A percentile compares a stretch with the other conserved stretches of the same genome.
Conservation (phyloP, 2,329 filamentous ascomycete genomes). For the Microascus cirrosus region DNA sequence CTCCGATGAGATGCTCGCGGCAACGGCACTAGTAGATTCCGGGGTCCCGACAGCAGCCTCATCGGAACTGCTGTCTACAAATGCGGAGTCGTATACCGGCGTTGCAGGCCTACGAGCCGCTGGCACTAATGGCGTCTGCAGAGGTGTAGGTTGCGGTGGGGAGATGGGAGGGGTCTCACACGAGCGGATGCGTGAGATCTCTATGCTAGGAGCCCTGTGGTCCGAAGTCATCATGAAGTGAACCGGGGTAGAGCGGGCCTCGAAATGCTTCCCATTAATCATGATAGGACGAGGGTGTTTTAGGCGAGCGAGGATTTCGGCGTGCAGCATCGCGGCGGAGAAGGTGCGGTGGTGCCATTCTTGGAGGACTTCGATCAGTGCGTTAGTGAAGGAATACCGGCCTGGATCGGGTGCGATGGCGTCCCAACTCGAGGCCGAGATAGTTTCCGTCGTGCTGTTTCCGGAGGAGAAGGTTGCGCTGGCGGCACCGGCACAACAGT, state of each 20-base stretch:
- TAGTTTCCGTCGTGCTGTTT: conserved; percentile 49
- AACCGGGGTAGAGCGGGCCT: conserved; percentile 46
- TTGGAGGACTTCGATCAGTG: conserved; percentile 45
- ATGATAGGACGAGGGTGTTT: conserved; percentile 48
- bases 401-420: conserved; percentile 49
- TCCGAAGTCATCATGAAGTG: conserved; percentile 55
- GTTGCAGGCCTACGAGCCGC: neutral
- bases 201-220: conserved; percentile 46
- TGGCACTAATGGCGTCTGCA: neutral
- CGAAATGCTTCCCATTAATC: conserved; percentile 45
- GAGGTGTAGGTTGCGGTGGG: conserved; percentile 17
- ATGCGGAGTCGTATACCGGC: neutral
- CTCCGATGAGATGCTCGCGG: conserved; percentile 16
- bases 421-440: conserved; percentile 51
- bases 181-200: conserved; percentile 31
- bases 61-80: conserved; percentile 4
- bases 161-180: conserved; percentile 22
- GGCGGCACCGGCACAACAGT: conserved; percentile 49
- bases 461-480: conserved; percentile 48
- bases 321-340: conserved; percentile 50
- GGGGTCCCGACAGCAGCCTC: conserved; percentile 7
- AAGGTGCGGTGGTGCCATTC: conserved; percentile 44
- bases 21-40: conserved; percentile 5
- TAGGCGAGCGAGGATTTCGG: conserved; percentile 46
- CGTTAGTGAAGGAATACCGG: conserved; percentile 47